These are phyloP conservation scores for Coemansia sp. DNA, from an alignment of 192 early-diverging fungal genomes.

Conservation along the genomic window DNA sequence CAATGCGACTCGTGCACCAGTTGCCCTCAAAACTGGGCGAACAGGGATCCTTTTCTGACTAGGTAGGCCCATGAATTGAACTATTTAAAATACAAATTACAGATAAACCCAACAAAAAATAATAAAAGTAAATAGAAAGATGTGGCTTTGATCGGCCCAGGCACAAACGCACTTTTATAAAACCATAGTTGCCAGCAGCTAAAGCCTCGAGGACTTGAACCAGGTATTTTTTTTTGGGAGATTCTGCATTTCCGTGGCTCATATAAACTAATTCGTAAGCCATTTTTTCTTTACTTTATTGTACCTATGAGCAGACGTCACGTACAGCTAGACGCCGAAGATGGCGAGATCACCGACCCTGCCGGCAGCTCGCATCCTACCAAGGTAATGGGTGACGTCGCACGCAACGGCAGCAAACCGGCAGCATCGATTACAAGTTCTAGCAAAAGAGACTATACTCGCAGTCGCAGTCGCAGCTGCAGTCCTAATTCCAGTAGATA, in stretches of 20 bases:
- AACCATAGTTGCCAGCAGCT: neutral
- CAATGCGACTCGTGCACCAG: neutral
- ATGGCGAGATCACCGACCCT: conserved; percentile 36
- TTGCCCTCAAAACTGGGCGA: conserved; percentile 10
- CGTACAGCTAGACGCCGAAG: conserved; percentile 17
- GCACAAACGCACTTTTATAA: neutral
- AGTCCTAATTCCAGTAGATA: neutral
- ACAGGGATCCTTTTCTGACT: neutral
- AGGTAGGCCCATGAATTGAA: neutral
- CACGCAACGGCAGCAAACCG: neutral
- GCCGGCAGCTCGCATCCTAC: neutral
- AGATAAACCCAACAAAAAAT: neutral
- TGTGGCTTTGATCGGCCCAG: neutral
- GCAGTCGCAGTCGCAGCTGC: conserved; percentile 20
- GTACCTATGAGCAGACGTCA: neutral
- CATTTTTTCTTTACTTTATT: neutral
- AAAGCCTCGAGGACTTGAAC: neutral
- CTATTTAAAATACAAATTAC: neutral
- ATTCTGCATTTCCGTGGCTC: neutral
- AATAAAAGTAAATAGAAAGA: neutral
- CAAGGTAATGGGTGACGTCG: neutral
- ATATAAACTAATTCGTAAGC: no score
- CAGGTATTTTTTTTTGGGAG: neutral
- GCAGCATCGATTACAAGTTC: neutral
- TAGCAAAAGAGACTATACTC: neutral